Percentiles rank a stretch among this genome's conserved stretches.
phyloP scores from a whole-genome alignment of 2,329 filamentous ascomycete species.

The Huntiella savannae region DNA sequence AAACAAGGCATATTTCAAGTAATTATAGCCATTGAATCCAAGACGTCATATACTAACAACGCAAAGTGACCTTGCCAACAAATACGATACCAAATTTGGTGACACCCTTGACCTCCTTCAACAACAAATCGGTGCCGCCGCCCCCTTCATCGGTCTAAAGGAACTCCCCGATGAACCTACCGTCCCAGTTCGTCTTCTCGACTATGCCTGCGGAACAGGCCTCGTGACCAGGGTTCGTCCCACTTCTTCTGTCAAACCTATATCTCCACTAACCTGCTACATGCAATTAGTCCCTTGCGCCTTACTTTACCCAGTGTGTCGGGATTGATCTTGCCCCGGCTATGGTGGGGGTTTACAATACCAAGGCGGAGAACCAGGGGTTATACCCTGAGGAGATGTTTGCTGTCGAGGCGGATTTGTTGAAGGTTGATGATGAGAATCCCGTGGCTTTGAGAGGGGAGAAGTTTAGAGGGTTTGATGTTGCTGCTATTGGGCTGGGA shows the following conservation, averaged over 20 bases:
- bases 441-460: slow-evolving; percentile 37
- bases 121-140: slow-evolving; percentile 17
- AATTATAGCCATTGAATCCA: neutral
- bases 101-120: slow-evolving; percentile 25
- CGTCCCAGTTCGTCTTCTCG: slow-evolving; percentile 30
- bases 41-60: neutral
- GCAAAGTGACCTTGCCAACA: slow-evolving; percentile 1
- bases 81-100: slow-evolving; percentile 14
- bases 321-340: slow-evolving; percentile 53
- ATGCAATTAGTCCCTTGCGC: slow-evolving; percentile 31
- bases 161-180: slow-evolving; percentile 24
- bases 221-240: slow-evolving; percentile 39
- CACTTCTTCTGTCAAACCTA: neutral
- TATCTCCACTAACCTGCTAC: neutral
- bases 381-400: slow-evolving; percentile 28
- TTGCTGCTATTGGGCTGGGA: slow-evolving; percentile 41
- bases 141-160: slow-evolving; percentile 42
- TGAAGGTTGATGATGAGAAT: slow-evolving; percentile 25
- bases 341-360: slow-evolving; percentile 53
- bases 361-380: slow-evolving; percentile 34
- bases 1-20: slow-evolving; percentile 8
- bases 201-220: slow-evolving; percentile 62
- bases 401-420: slow-evolving; percentile 39
- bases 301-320: slow-evolving; percentile 41
- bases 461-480: slow-evolving; percentile 51